These are phyloP conservation scores for Lophium mytilinum DNA, from an alignment of 495 filamentous ascomycete genomes.

Conservation along the genomic window DNA sequence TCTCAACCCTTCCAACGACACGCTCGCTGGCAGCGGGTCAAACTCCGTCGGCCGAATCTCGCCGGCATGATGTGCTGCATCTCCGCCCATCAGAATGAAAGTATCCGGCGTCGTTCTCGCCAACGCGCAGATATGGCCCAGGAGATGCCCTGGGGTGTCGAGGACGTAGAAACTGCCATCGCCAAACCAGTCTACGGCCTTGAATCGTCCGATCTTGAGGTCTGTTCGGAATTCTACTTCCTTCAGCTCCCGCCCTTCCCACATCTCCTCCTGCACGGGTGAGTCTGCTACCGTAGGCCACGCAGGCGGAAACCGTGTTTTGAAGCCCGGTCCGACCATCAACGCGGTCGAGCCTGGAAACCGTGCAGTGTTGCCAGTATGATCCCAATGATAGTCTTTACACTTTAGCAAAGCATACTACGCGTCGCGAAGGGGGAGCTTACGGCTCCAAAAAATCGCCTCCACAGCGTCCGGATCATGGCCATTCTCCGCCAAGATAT, in stretches of 20 bases:
- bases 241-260: conserved; percentile 10
- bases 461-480: conserved; percentile 19
- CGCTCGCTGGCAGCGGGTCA: conserved; percentile 37
- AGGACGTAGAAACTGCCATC: conserved; percentile 51
- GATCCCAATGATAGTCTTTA: too few relatives aligned
- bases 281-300: conserved; percentile 14
- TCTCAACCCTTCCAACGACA: too few relatives aligned
- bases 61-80: conserved; percentile 44
- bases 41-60: conserved; percentile 43
- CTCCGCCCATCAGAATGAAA: conserved; percentile 47
- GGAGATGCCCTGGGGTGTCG: conserved; percentile 45
- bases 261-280: conserved; percentile 10
- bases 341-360: conserved; percentile 3
- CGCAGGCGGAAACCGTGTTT: conserved; percentile 8
- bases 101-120: conserved; percentile 39
- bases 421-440: too few relatives aligned
- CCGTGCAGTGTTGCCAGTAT: neutral
- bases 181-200: conserved; percentile 35
- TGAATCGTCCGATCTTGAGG: conserved; percentile 23
- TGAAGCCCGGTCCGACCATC: conserved; percentile 19
- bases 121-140: conserved; percentile 47
- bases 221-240: conserved; percentile 14
- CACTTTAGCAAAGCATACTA: too few relatives aligned
- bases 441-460: conserved; percentile 27
- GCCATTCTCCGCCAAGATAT: conserved; percentile 28